Conservation (phyloP, 257 asterid genomes). For the Penstemon newberryi region DNA sequence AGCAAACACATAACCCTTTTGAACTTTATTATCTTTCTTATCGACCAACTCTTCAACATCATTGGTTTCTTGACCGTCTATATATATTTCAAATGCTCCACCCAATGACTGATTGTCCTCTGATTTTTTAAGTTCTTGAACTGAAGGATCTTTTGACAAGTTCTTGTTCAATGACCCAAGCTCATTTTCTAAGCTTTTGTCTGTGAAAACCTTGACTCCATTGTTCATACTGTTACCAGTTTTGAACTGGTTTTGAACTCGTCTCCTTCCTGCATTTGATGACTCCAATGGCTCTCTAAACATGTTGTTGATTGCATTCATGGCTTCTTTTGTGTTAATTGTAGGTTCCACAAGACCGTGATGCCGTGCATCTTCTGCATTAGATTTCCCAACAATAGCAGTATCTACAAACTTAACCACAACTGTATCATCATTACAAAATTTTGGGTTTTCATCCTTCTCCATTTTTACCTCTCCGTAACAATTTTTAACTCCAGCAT, state of each 20-base stretch:
- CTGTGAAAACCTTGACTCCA: conserved; percentile 45
- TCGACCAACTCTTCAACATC: conserved; percentile 35
- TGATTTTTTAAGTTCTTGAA: conserved; percentile 22
- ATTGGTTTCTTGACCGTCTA: conserved; percentile 61
- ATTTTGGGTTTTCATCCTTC: conserved; percentile 32
- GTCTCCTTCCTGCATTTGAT: conserved; percentile 45
- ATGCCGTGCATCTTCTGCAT: conserved; percentile 79
- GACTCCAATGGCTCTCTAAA: conserved; percentile 77
- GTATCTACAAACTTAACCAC: conserved; percentile 67
- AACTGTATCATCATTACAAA: conserved; percentile 48
- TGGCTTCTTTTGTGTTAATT: conserved; percentile 79
- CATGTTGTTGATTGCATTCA: conserved; percentile 82
- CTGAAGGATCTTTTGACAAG: conserved; percentile 29
- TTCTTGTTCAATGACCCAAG: conserved; percentile 33
- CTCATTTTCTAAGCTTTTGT: conserved; percentile 43
- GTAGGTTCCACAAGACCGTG: conserved; percentile 95
- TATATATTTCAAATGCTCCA: conserved; percentile 62
- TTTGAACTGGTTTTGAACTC: conserved; percentile 36
- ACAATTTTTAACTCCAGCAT: conserved; percentile 21
- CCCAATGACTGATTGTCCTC: conserved; percentile 42
- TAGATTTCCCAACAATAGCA: conserved; percentile 71
- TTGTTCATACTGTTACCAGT: conserved; percentile 33
- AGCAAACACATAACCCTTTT: conserved; percentile 47
- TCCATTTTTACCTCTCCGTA: conserved; percentile 27
- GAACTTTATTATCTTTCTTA: conserved; percentile 28